Percentiles rank a stretch among this genome's conserved stretches.
Evolutionary conservation across 257 asterid genomes (phyloP).

Genomic region (Ehretia macrophylla): DNA sequence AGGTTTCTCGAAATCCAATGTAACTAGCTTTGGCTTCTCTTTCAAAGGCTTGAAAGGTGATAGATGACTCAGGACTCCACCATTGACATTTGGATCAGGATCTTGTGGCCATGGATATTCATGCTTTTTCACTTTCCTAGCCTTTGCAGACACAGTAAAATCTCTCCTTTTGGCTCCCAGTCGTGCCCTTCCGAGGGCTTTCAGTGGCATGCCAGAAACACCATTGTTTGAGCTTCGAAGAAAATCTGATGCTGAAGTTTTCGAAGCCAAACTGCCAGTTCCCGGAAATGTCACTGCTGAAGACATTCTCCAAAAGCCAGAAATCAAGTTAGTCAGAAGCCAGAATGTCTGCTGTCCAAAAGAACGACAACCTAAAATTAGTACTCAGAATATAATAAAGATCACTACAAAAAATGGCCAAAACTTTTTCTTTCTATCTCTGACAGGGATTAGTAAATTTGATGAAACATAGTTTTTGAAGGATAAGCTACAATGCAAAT

Average conservation of each 20-base stretch:
- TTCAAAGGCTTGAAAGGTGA: constrained; percentile 89
- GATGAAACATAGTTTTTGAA: too few species aligned
- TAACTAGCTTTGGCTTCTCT: constrained; percentile 91
- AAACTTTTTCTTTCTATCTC: background rate
- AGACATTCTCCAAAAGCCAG: constrained; percentile 48
- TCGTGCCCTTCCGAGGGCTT: constrained; percentile 54
- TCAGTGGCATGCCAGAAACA: constrained; percentile 62
- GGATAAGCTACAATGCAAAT: too few species aligned
- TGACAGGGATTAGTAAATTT: too few species aligned
- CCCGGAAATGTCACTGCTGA: constrained; percentile 35
- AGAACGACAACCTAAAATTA: background rate
- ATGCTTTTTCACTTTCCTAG: constrained; percentile 63
- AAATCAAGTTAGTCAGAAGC: constrained; percentile 9
- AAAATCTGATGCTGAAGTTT: constrained; percentile 67
- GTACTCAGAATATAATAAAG: background rate
- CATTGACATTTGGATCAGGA: constrained; percentile 81
- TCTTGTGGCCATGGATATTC: constrained; percentile 88
- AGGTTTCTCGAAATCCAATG: constrained; percentile 88
- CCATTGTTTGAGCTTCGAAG: constrained; percentile 67
- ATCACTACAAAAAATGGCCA: background rate
- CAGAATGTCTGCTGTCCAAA: constrained; percentile 2
- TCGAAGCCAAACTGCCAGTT: constrained; percentile 51
- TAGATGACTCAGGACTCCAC: constrained; percentile 85
- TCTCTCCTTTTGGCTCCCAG: constrained; percentile 51
- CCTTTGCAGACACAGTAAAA: constrained; percentile 51